Base-by-base conservation (phyloP, 1,284 basidiomycete genomes). In the Puccinia polysora region DNA sequence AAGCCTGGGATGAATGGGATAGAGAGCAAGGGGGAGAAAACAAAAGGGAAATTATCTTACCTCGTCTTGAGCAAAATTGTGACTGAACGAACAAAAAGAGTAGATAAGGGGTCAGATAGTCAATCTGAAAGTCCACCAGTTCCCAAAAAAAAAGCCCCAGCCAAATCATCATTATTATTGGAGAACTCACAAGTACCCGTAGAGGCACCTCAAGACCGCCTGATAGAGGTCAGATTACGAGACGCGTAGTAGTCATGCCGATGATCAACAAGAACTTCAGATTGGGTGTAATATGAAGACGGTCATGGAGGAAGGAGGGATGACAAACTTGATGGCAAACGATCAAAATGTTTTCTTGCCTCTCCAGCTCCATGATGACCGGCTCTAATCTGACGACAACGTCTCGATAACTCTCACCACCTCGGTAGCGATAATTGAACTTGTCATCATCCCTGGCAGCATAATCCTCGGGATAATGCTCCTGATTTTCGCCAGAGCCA, bases 361-460 rank as follows among this genome's bases (percentile, higher is more conserved):
- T 84, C 80, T 99, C 96, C 20, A 98, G 85, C 81, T 99, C 96
- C 91, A 98, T 97, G 77, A 99, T 97, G 65, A 97, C 90, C 14
- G 96, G 96, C 80, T 99, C 96, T 30, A 99, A 84, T 34, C 95
- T 87, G 5, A 93, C 87, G n/a, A 97, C 92, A 6, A 82, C 81
- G 79, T 97, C 93, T 28, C 93, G 86, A 80, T 97, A 97, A 4
- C 91, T 94, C 80, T 97, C 96, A 65, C 96, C 95, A 20, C 87
- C 88, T 80, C 81, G 49, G 28, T 71, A 71, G 28, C 96, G 87
- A 80, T 99, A 99, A 82, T 98, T 98, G 82, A 97, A 99, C 81
- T 99, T 99, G 83, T 99, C 96, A 62, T 98, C 93, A 78, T 98
- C 96, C 30, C 96, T 87, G 78, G 91, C 92, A n/a, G 92, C 94